phyloP scores from a whole-genome alignment of 2,329 filamentous ascomycete genomes.

The Fusarium incarnatum region DNA sequence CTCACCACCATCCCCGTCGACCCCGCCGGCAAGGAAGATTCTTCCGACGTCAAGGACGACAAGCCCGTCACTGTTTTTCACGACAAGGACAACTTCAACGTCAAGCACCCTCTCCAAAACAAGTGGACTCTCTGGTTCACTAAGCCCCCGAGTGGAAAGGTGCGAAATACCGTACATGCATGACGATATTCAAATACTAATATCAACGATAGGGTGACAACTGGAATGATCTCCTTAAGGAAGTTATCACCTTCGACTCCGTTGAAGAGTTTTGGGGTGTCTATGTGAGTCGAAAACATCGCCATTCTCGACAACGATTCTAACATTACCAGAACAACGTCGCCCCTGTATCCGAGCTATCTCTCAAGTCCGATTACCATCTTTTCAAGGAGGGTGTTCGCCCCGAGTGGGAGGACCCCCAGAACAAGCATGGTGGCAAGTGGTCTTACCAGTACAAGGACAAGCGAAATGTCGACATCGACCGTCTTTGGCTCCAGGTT shows the following conservation, averaged over 20 bases:
- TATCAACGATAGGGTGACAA: constrained; percentile 80
- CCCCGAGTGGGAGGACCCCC: constrained; percentile 97
- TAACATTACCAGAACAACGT: constrained; percentile 85
- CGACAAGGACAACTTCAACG: constrained; percentile 98
- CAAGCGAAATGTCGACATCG: constrained; percentile 90
- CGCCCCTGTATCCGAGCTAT: constrained; percentile 92
- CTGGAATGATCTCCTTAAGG: constrained; percentile 98
- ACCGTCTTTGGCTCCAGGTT: constrained; percentile 95
- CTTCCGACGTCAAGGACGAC: constrained; percentile 61
- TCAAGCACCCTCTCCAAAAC: constrained; percentile 98
- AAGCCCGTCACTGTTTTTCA: constrained; percentile 95
- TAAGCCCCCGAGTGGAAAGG: constrained; percentile 96
- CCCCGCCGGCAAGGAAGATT: constrained; percentile 68
- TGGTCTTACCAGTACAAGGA: constrained; percentile 99
- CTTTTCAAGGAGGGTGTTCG: constrained; percentile 98
- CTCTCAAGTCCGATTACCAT: constrained; percentile 98
- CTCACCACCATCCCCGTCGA: constrained; percentile 76
- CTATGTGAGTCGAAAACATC: constrained; percentile 75
- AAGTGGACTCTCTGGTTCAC: constrained; percentile 99
- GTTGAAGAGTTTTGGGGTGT: constrained; percentile 99
- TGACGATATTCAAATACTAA: constrained; percentile 21
- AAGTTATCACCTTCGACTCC: constrained; percentile 98
- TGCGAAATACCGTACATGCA: constrained; percentile 54
- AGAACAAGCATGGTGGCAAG: constrained; percentile 99
- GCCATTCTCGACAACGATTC: constrained; percentile 16